These are phyloP conservation scores for Solanum pennellii DNA, from an alignment of 257 asterid species.

Conservation along the genomic window DNA sequence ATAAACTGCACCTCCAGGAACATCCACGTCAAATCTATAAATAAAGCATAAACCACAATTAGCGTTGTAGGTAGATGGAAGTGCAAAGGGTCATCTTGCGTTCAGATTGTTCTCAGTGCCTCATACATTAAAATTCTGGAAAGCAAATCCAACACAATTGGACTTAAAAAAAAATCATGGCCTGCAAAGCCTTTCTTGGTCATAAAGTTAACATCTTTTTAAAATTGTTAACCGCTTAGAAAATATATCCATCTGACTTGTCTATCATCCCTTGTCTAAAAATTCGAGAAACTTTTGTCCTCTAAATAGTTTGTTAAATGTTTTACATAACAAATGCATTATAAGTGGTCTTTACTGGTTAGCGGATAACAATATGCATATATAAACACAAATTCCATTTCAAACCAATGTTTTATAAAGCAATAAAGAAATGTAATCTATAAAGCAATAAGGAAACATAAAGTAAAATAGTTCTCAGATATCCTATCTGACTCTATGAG, in stretches of 20 bases:
- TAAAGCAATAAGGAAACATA: background rate
- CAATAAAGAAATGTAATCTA: background rate
- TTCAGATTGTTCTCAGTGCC: background rate
- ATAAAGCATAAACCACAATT: background rate
- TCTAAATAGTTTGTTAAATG: background rate
- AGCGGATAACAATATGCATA: background rate
- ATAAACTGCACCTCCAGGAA: slow-evolving; percentile 95
- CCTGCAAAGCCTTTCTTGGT: background rate
- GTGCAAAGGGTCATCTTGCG: background rate
- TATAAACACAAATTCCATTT: background rate
- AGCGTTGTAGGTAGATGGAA: background rate
- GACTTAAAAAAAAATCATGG: background rate
- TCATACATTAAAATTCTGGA: background rate
- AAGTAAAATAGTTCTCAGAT: background rate
- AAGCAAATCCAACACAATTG: background rate
- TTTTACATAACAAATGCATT: background rate
- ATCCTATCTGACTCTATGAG: background rate
- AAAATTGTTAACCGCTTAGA: background rate
- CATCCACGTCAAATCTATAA: slow-evolving; percentile 76
- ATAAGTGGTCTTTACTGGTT: background rate
- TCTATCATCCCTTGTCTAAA: background rate
- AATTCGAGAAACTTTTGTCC: background rate
- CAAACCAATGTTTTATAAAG: background rate
- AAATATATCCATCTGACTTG: background rate
- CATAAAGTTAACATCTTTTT: background rate